Evolutionary conservation across 1,139 yeast genomes (phyloP).

Genomic region (Meyerozyma guilliermondii): DNA sequence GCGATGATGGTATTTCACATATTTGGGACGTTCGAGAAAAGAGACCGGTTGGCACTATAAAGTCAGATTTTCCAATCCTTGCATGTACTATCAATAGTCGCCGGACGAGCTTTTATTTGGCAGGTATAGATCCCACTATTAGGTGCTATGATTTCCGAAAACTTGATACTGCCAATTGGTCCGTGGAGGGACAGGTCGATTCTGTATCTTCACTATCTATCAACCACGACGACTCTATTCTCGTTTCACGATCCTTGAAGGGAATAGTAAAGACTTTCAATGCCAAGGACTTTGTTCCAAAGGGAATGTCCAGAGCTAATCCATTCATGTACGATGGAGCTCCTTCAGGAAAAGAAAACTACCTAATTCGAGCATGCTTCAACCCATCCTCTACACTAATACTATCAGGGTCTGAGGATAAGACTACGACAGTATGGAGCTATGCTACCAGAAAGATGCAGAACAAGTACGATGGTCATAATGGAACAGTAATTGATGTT

Average conservation of each 20-base stretch:
- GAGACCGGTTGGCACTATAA: conserved; percentile 28
- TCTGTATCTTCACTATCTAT: conserved; percentile 52
- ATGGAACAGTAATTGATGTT: conserved; percentile 58
- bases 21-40: conserved; percentile 66
- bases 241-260: conserved; percentile 55
- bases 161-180: conserved; percentile 39
- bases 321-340: conserved; percentile 57
- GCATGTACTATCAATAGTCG: conserved; percentile 40
- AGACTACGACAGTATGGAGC: conserved; percentile 58
- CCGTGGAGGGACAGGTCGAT: conserved; percentile 38
- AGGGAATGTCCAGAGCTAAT: conserved; percentile 32
- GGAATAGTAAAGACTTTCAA: conserved; percentile 55
- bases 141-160: conserved; percentile 52
- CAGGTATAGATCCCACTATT: conserved; percentile 67
- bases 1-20: conserved; percentile 59
- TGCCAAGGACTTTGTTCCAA: conserved; percentile 39
- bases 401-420: conserved; percentile 61
- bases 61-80: conserved; percentile 53
- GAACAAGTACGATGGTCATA: conserved; percentile 54
- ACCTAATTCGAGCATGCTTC: conserved; percentile 46
- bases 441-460: conserved; percentile 42
- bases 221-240: conserved; percentile 43
- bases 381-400: conserved; percentile 32
- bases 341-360: conserved; percentile 48
- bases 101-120: conserved; percentile 44